Base-by-base conservation (phyloP, 2,329 filamentous ascomycete genomes). In the Orbilia oligospora region DNA sequence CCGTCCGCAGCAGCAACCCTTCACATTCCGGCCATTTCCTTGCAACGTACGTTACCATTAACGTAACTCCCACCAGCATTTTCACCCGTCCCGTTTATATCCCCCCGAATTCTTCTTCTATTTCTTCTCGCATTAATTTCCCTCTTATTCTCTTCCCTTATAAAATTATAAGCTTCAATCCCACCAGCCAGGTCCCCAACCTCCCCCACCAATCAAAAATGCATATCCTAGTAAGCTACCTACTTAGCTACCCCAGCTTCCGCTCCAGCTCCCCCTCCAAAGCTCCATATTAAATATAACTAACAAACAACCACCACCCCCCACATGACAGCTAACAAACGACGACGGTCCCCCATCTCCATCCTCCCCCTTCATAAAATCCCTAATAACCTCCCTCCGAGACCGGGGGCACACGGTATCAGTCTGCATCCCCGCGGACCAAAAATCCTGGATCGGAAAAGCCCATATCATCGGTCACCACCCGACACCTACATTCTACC, bases 391-490 rank as follows among this genome's bases (percentile, higher is more conserved):
- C 78, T 88, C 89, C 67, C 90, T 96, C 64, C 90, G 93, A 84
- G 85, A 87, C 71, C 90, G 91, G 36, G 94, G 94, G 6, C 95
- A 97, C 85, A 88, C 87, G n/a, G 93, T 98, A 78, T 97, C 93
- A 6, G 94, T 99, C 63, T 92, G 96, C 80, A 89, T 99, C 14
- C 96, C 96, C 0, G 90, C 97, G 84, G 91, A 91, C 5, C 96
- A 99, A 86, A 91, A 95, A 80, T 97, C 94, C 71, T 99, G 96
- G 96, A 98, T 99, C 83, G 94, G 94, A 82, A 99, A 99, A 87
- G 96, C 96, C 1, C 96, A 98, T 85, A 92, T 98, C 83, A 94
- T 98, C 82, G 94, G 94, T 71, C 91, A 95, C 84, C 92, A 92
- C 9, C 89, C 97, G 79, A 93, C 91, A 83, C 94, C 94, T 8